These are phyloP conservation scores for Aspergillus steynii DNA, from an alignment of 495 filamentous ascomycete species.

Conservation along the genomic window DNA sequence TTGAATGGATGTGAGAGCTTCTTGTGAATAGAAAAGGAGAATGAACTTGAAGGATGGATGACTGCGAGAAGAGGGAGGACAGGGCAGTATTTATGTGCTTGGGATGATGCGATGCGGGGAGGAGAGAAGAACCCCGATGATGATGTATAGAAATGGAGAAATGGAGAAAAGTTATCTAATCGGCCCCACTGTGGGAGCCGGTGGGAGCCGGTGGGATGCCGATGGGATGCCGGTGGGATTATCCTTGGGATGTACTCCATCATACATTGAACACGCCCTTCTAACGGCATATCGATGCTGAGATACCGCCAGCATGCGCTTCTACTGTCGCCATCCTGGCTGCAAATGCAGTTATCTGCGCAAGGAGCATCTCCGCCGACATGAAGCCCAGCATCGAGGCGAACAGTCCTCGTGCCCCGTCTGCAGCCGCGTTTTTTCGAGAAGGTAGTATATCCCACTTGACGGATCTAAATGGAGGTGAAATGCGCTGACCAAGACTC, in stretches of 20 bases:
- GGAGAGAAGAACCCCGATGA: no score
- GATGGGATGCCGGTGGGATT: constrained; percentile 3
- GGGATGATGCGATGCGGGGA: not conserved
- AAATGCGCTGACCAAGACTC: not conserved
- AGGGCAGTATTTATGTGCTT: not conserved
- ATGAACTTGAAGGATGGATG: no score
- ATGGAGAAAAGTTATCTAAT: not conserved
- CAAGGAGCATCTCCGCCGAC: constrained; percentile 15
- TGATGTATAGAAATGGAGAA: not conserved
- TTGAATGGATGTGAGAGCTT: not conserved
- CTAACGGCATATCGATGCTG: no score
- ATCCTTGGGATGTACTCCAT: no score
- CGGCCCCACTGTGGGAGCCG: not conserved
- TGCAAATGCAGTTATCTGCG: constrained; percentile 12
- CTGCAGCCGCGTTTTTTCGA: constrained; percentile 11
- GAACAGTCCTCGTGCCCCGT: constrained; percentile 4
- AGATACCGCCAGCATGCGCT: not conserved
- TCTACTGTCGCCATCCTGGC: constrained; percentile 10
- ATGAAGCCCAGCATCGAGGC: constrained; percentile 15
- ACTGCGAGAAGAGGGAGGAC: not conserved
- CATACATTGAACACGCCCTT: no score
- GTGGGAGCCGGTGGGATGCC: constrained; percentile 7
- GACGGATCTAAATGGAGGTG: not conserved
- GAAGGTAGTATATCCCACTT: constrained; percentile 3
- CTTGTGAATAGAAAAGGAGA: not conserved